A percentile compares a stretch with the other conserved stretches of the same genome.
These are phyloP conservation scores for Kluyveromyces starmeri DNA, from an alignment of 805 yeast species.

Conservation along the genomic window DNA sequence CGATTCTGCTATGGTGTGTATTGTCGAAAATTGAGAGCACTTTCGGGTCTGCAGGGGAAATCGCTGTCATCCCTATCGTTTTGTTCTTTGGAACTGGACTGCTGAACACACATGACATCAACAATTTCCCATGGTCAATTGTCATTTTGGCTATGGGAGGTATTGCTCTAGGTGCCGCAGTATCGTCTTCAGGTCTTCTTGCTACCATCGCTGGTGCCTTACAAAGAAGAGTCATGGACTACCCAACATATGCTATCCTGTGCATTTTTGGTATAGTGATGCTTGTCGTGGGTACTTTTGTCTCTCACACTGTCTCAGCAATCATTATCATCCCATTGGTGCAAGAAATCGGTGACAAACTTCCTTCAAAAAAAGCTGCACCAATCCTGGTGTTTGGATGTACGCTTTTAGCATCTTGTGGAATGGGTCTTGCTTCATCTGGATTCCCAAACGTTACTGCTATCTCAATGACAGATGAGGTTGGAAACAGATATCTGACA, in stretches of 20 bases:
- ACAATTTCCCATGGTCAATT: constrained; percentile 93
- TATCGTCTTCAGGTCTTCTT: constrained; percentile 80
- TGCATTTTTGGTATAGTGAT: constrained; percentile 75
- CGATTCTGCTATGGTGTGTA: constrained; percentile 86
- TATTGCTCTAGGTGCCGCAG: constrained; percentile 89
- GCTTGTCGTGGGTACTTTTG: constrained; percentile 83
- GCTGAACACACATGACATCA: constrained; percentile 75
- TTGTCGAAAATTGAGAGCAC: constrained; percentile 59
- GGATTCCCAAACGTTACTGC: constrained; percentile 99
- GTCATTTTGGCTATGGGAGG: constrained; percentile 98
- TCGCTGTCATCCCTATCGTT: constrained; percentile 80
- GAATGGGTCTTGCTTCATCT: constrained; percentile 96
- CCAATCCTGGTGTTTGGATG: constrained; percentile 61
- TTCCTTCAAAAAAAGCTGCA: constrained; percentile 74
- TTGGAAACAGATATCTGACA: constrained; percentile 82
- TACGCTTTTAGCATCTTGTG: constrained; percentile 74
- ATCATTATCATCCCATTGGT: constrained; percentile 85
- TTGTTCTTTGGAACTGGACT: constrained; percentile 86
- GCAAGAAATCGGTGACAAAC: constrained; percentile 72
- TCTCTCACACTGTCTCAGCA: constrained; percentile 96
- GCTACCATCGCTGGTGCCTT: constrained; percentile 67
- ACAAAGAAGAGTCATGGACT: constrained; percentile 53
- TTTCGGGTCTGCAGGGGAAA: constrained; percentile 88
- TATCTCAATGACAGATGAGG: constrained; percentile 84
- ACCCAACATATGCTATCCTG: constrained; percentile 65